Evolutionary conservation across 2,329 filamentous ascomycete genomes (phyloP).

Genomic region (Colletotrichum spaethianum): DNA sequence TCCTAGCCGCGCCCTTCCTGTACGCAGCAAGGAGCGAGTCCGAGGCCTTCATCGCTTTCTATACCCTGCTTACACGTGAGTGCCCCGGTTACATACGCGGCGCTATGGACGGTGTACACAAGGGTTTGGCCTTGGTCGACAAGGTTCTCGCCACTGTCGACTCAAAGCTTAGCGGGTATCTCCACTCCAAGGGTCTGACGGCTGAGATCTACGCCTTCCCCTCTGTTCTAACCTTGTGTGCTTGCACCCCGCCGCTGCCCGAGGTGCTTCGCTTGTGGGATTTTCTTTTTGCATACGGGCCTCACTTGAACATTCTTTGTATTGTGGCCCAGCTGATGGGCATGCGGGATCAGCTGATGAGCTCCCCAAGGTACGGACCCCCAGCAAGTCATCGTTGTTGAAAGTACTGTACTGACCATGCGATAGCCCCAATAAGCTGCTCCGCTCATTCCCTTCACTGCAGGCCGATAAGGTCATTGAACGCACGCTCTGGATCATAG

Average conservation of each 20-base stretch:
- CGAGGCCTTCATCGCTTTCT: constrained; percentile 93
- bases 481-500: constrained; percentile 87
- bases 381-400: not conserved
- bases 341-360: constrained; percentile 86
- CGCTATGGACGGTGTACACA: constrained; percentile 97
- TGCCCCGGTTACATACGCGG: constrained; percentile 95
- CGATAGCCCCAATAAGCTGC: constrained; percentile 88
- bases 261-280: constrained; percentile 97
- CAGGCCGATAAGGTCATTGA: constrained; percentile 88
- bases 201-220: constrained; percentile 98
- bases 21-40: constrained; percentile 96
- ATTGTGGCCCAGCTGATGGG: constrained; percentile 96
- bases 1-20: constrained; percentile 93
- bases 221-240: constrained; percentile 92
- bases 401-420: constrained; percentile 17
- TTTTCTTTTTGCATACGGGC: constrained; percentile 95
- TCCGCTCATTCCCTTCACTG: constrained; percentile 88
- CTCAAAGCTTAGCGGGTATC: constrained; percentile 85
- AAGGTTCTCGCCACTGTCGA: constrained; percentile 93
- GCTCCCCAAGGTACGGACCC: constrained; percentile 80
- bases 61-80: constrained; percentile 88
- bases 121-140: constrained; percentile 91
- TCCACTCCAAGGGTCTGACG: constrained; percentile 88
- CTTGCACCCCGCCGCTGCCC: constrained; percentile 93
- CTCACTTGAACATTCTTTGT: constrained; percentile 94